Evolutionary conservation across 352 stramenopile species (phyloP).

Genomic region (Globisporangium okanoganense): DNA sequence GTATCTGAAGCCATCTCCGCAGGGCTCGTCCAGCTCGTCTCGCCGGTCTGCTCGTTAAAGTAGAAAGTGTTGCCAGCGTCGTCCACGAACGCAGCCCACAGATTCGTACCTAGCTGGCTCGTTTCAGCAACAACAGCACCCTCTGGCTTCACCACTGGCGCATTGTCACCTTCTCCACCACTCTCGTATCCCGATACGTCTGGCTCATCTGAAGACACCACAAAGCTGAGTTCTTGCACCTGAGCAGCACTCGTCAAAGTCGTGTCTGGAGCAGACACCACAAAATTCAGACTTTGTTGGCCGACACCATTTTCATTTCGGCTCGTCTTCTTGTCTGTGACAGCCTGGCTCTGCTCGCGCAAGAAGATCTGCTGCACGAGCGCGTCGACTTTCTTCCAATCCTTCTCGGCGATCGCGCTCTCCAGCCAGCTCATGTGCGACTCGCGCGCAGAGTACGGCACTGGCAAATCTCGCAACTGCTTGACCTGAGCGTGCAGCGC

Average conservation of each 20-base stretch:
- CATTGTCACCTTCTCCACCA: background rate
- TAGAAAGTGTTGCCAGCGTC: conserved; percentile 33
- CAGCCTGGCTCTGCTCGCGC: conserved; percentile 49
- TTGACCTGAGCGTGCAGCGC: conserved; percentile 49
- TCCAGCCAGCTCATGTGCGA: conserved; percentile 75
- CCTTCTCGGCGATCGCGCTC: conserved; percentile 41
- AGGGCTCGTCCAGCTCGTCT: conserved; percentile 27
- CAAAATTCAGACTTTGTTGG: background rate
- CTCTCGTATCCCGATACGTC: no score
- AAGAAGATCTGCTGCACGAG: conserved; percentile 72
- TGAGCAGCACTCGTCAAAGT: background rate
- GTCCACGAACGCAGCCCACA: conserved; percentile 30
- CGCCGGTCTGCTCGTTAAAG: conserved; percentile 30
- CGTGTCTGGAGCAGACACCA: background rate
- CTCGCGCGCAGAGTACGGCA: conserved; percentile 48
- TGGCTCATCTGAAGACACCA: background rate
- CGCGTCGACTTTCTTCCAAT: conserved; percentile 68
- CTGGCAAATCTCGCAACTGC: conserved; percentile 36
- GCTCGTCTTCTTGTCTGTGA: conserved; percentile 16
- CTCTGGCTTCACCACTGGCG: background rate
- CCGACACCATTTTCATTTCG: background rate
- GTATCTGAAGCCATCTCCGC: conserved; percentile 2
- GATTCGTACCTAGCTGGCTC: background rate
- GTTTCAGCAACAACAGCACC: background rate
- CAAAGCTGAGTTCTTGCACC: background rate